Evolutionary conservation across 1,139 yeast genomes (phyloP), one percentile per base, ranked within the genome.

Genomic region (Arxiozyma heterogenica): DNA sequence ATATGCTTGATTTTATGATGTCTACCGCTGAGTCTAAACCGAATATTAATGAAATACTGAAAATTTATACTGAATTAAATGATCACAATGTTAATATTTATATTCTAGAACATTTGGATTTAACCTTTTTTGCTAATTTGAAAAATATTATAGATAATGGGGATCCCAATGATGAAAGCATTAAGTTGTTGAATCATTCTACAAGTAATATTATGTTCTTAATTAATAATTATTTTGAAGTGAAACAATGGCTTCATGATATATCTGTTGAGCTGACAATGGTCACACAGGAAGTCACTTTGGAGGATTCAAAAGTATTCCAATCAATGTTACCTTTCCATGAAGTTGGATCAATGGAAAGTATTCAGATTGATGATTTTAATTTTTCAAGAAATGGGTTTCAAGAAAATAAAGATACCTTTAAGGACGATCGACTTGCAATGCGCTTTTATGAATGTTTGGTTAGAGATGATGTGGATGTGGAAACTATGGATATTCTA

Each of bases 171-270:
- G 51, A 55, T 23, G 69, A 65, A 55, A 63, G 64, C 30, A 61
- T 59, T 49, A 69, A 67, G 47, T 61, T 67, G 46, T 58, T 67
- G 41, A 60, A 60, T 49, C 70, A 67, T 50, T 59, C 67, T 0
- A 58, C 64, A 53, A 57, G 65, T 3, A 59, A 65, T 1, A 60
- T 63, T 4, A 59, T 68, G 8, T 51, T 60, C 6, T 74, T 84
- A 21, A 77, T 89, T 11, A 75, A 83, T 44, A 95, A 87, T 53
- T 88, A 86, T 65, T 79, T 84, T 64, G 86, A 84, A 57, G 73
- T 79, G 50, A 90, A 89, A 63, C 96, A 89, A 64, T 76, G 79
- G 23, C 69, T 87, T 44, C 93, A 89, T 68, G 84, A 86, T 59
- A 70, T 77, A 5, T 73, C 85, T 44, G 74, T 83, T 7, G 78